Conservation (phyloP, 805 yeast genomes). For the Lipomyces sp. region DNA sequence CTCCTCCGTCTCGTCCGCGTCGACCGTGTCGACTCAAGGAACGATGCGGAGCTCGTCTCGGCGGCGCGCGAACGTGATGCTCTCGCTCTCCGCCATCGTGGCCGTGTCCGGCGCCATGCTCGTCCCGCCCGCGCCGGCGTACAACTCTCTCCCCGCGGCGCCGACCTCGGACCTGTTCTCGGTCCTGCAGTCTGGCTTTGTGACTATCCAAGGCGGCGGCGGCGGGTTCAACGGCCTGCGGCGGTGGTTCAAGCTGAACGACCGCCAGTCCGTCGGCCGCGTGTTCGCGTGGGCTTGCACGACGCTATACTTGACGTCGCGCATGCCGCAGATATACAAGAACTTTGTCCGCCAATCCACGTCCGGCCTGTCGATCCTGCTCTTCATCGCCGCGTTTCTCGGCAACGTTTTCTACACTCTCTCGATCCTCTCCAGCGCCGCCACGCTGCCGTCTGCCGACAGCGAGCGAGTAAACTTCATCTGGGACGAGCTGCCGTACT, state of each 20-base stretch:
- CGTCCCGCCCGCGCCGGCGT: slow-evolving; percentile 8
- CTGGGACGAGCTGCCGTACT: slow-evolving; percentile 70
- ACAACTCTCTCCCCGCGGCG: background rate
- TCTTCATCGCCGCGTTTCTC: slow-evolving; percentile 71
- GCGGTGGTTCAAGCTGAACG: slow-evolving; percentile 15
- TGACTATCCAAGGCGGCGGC: background rate
- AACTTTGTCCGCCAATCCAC: slow-evolving; percentile 78
- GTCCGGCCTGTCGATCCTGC: slow-evolving; percentile 75
- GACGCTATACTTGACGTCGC: slow-evolving; percentile 64
- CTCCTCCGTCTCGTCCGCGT: slow-evolving; percentile 5
- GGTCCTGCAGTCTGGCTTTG: background rate
- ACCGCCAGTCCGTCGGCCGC: slow-evolving; percentile 41
- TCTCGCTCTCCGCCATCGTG: slow-evolving; percentile 25
- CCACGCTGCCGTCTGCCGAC: slow-evolving; percentile 28
- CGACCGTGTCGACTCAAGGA: slow-evolving; percentile 6
- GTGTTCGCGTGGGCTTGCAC: slow-evolving; percentile 78
- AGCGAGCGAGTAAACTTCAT: slow-evolving; percentile 50
- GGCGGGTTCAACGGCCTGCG: slow-evolving; percentile 17
- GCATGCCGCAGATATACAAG: slow-evolving; percentile 80
- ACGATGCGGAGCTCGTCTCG: slow-evolving; percentile 17
- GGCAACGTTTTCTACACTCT: slow-evolving; percentile 76
- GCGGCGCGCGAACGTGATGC: slow-evolving; percentile 22
- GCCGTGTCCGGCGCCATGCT: slow-evolving; percentile 24
- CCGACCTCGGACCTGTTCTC: background rate
- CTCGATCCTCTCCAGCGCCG: slow-evolving; percentile 62